Conservation (phyloP, 257 asterid genomes). For the Catharanthus roseus region DNA sequence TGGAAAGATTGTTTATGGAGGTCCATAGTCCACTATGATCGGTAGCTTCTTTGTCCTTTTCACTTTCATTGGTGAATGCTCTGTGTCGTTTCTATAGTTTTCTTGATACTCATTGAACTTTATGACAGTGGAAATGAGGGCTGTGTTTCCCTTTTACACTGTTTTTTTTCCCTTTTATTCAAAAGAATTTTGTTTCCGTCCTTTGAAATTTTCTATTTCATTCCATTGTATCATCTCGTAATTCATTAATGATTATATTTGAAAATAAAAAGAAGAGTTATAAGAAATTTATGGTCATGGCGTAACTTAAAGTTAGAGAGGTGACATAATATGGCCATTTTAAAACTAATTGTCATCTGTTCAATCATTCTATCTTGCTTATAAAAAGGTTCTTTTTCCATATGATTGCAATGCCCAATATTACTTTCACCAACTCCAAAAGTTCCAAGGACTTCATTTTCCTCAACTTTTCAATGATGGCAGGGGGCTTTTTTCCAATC, state of each 20-base stretch:
- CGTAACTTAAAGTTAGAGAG: constrained; percentile 2
- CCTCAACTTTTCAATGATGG: constrained; percentile 15
- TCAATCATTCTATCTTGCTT: constrained; percentile 1
- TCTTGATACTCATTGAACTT: constrained; percentile 22
- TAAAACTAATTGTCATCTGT: background rate
- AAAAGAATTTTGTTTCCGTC: constrained; percentile 11
- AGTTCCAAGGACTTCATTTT: constrained; percentile 19
- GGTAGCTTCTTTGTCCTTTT: constrained; percentile 41
- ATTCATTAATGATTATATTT: background rate
- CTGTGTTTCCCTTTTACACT: constrained; percentile 19
- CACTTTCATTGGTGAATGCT: constrained; percentile 28
- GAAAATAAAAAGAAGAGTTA: background rate
- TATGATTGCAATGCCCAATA: constrained; percentile 20
- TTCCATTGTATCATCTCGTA: constrained; percentile 1
- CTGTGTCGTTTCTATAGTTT: constrained; percentile 23
- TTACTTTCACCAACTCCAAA: constrained; percentile 9
- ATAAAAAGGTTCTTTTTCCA: constrained; percentile 12
- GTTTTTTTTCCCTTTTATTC: constrained; percentile 13
- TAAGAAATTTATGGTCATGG: background rate
- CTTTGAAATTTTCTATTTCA: constrained; percentile 5
- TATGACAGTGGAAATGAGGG: constrained; percentile 26
- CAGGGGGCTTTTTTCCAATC: constrained; percentile 8
- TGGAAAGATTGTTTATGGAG: constrained; percentile 42
- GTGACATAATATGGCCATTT: background rate
- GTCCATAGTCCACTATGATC: constrained; percentile 47